Conservation (phyloP, 345 rosid species). For the Citrus mangshanensis region DNA sequence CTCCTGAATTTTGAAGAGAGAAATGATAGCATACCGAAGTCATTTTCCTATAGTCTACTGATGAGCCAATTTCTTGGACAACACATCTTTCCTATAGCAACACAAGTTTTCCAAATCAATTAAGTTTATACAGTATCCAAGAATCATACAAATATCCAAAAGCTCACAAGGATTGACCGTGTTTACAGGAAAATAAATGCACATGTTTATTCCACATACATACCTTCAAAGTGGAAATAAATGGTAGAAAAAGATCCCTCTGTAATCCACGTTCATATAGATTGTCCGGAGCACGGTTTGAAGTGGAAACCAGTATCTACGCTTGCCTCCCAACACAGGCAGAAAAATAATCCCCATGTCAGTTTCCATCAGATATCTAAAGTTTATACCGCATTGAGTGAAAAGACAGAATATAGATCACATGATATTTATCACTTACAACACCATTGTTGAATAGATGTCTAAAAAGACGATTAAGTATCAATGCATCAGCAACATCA, state of each 20-base stretch:
- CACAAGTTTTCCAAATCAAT: constrained; percentile 10
- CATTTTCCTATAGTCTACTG: constrained; percentile 82
- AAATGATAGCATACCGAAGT: constrained; percentile 56
- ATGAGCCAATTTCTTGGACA: constrained; percentile 85
- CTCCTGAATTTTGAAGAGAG: neutral
- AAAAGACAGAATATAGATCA: neutral
- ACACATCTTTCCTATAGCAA: constrained; percentile 67
- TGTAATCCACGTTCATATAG: constrained; percentile 98
- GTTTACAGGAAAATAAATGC: neutral
- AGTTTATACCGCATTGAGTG: neutral
- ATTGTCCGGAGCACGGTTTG: constrained; percentile 97
- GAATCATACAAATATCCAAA: neutral
- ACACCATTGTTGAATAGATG: constrained; percentile 84
- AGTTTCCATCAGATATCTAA: constrained; percentile 12
- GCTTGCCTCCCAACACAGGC: constrained; percentile 42
- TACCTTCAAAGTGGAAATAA: constrained; percentile 86
- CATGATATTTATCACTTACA: constrained; percentile 49
- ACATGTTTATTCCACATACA: neutral
- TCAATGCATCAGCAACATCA: constrained; percentile 99
- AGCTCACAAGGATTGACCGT: neutral
- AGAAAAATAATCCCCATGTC: constrained; percentile 17
- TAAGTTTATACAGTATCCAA: neutral
- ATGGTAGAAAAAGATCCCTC: constrained; percentile 95
- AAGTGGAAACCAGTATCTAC: constrained; percentile 91
- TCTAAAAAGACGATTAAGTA: constrained; percentile 77